Base-by-base conservation (phyloP, 2,329 filamentous ascomycete species). In the Aspergillus fijiensis region DNA sequence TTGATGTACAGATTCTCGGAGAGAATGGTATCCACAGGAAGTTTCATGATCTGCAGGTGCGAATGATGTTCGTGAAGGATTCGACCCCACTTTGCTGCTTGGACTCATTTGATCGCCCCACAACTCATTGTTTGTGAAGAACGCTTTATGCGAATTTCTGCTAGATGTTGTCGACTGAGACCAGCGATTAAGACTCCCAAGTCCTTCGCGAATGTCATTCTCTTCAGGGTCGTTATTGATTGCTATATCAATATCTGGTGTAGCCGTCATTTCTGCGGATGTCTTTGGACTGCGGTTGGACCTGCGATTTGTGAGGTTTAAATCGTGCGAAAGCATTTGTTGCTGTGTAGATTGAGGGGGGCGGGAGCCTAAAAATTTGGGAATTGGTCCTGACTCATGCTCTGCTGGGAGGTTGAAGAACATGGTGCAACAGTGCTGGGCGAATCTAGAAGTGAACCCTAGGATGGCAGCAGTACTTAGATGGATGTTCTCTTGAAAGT, bases 151-250 rank as follows among this genome's bases (percentile, higher is more conserved):
- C 10, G 69, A 69, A 49, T 64, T 63, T 51, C 74, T 77, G 71
- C 81, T 84, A 51, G 81, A 83, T 31, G 78, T 72, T 25, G 83
- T 85, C 19, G 82, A 84, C 64, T 85, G 83, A 39, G 84, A 85
- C 83, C 83, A 85, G 63, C 84, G 81, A 68, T 85, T 83, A 56
- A 85, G 73, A 60, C 80, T 83, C 45, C 76, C 77, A 54, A 82
- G 65, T 31, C 79, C 80, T 66, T 82, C 81, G 58, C 73, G 70
- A 53, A 80, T 73, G 49, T 69, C 65, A 29, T 65, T 67, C 29
- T 67, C 60, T 10, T 59, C 66, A 35, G 55, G 31, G 63, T 62
- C 19, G 14, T 51, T 45, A 10, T 51, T 49, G 19, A 16, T 25
- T 35, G 45, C 56, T 33, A 51, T 23, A 11, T 42, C 49, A 54